A percentile compares a stretch with the other conserved stretches of the same genome.
Conservation (phyloP, 345 rosid genomes). For the Melaleuca quinquenervia region DNA sequence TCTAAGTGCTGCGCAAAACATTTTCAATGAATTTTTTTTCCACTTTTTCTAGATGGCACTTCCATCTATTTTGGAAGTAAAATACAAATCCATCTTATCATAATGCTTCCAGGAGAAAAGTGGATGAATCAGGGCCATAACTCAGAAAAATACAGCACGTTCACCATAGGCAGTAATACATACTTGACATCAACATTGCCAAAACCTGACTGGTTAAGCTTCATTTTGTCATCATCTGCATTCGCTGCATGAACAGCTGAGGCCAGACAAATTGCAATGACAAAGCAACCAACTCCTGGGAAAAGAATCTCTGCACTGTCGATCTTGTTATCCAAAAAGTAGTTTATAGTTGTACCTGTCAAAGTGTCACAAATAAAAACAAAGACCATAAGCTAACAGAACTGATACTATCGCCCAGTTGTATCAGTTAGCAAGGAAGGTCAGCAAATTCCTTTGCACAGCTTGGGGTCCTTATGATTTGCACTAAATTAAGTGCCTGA, state of each 20-base stretch:
- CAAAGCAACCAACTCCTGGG: conserved; percentile 77
- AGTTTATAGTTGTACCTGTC: conserved; percentile 74
- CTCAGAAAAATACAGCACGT: background rate
- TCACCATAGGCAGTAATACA: conserved; percentile 13
- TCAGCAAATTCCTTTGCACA: background rate
- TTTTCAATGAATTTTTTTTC: background rate
- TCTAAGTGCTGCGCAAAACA: background rate
- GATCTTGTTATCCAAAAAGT: conserved; percentile 69
- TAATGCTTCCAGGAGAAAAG: background rate
- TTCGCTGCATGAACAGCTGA: conserved; percentile 80
- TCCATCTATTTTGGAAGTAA: background rate
- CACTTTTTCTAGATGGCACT: background rate
- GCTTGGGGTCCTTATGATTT: background rate
- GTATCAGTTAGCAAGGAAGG: background rate
- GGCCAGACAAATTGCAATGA: conserved; percentile 65
- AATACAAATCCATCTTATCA: background rate
- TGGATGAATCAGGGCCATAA: background rate
- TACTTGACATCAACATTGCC: conserved; percentile 5
- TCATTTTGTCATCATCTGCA: conserved; percentile 49
- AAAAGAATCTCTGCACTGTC: conserved; percentile 64
- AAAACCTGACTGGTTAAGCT: conserved; percentile 31
- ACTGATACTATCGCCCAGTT: background rate
- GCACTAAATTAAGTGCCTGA: background rate
- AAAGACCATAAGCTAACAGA: background rate
- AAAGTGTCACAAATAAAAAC: background rate